Evolutionary conservation across 129 eudicot genomes (phyloP).

Genomic region (Logfia minima): DNA sequence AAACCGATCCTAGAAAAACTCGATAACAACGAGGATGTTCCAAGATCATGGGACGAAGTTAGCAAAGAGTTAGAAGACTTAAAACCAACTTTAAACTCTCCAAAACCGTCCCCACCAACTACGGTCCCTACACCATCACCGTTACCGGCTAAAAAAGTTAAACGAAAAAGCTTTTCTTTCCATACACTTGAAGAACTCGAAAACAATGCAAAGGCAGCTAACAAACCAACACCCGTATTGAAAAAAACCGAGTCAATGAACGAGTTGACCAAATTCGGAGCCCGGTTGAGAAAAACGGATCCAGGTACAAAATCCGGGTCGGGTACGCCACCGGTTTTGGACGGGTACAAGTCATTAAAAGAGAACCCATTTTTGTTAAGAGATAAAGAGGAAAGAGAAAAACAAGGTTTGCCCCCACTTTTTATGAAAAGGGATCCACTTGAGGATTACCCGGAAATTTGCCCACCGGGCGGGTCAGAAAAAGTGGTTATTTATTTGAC

Average conservation of each 20-base stretch:
- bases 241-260: constrained; percentile 44
- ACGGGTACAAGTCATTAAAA: constrained; percentile 52
- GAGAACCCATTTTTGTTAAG: constrained; percentile 71
- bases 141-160: constrained; percentile 33
- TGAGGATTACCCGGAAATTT: constrained; percentile 67
- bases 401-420: constrained; percentile 58
- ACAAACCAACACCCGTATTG: constrained; percentile 24
- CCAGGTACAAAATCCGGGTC: constrained; percentile 31
- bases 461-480: constrained; percentile 86
- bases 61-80: constrained; percentile 71
- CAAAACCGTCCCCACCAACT: constrained; percentile 27
- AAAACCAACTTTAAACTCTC: constrained; percentile 58
- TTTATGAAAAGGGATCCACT: constrained; percentile 60
- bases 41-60: constrained; percentile 87
- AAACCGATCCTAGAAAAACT: constrained; percentile 62
- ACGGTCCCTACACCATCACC: constrained; percentile 7
- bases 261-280: constrained; percentile 27
- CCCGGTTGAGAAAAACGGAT: constrained; percentile 30
- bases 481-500: constrained; percentile 79
- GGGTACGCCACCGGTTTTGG: constrained; percentile 24
- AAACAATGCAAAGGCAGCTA: constrained; percentile 29
- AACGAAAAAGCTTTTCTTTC: constrained; percentile 67
- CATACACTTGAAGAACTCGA: constrained; percentile 92
- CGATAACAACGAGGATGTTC: constrained; percentile 63
- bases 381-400: constrained; percentile 61